Base-by-base conservation (phyloP, 139 green algal species). In the Pleodorina starrii region DNA sequence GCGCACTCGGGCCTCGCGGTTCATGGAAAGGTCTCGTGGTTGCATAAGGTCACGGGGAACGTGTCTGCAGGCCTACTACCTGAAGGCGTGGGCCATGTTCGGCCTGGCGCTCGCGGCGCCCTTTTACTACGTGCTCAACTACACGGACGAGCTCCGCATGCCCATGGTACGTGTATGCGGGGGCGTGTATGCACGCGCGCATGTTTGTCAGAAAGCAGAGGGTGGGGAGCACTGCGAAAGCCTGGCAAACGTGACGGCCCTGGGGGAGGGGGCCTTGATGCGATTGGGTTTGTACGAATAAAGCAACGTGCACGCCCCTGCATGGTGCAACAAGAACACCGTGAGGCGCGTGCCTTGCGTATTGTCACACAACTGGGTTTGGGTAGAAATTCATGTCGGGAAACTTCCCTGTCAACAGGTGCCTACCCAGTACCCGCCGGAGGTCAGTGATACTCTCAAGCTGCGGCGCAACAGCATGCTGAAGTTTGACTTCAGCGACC, bases 361-460 rank as follows among this genome's bases (percentile, higher is more conserved):
- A n/a, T n/a, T n/a, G n/a, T n/a, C n/a, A n/a, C n/a, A n/a, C n/a
- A n/a, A n/a, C n/a, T n/a, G n/a, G n/a, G n/a, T n/a, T n/a, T n/a
- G n/a, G n/a, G n/a, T n/a, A n/a, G n/a, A n/a, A n/a, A n/a, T n/a
- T n/a, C n/a, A n/a, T n/a, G n/a, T n/a, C n/a, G n/a, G n/a, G n/a
- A n/a, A n/a, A n/a, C n/a, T n/a, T n/a, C n/a, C n/a, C n/a, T n/a
- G n/a, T 66, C 2, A 25, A 4, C 87, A 95, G 91, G 93, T 93
- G 46, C 91, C 93, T 0, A 76, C 80, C 6, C 93, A 95, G 74
- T 95, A 94, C 75, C 91, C 91, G 1, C 89, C 88, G 16, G 93
- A 95, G 73, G 90, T 94, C 32, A 43, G 91, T 5, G 77, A 94
- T 23, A 66, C 90, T 42, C 84, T 93, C 32, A 6, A 44, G 23